phyloP scores from a whole-genome alignment of 768 basidiomycete genomes.

The Dentipellis fragilis region DNA sequence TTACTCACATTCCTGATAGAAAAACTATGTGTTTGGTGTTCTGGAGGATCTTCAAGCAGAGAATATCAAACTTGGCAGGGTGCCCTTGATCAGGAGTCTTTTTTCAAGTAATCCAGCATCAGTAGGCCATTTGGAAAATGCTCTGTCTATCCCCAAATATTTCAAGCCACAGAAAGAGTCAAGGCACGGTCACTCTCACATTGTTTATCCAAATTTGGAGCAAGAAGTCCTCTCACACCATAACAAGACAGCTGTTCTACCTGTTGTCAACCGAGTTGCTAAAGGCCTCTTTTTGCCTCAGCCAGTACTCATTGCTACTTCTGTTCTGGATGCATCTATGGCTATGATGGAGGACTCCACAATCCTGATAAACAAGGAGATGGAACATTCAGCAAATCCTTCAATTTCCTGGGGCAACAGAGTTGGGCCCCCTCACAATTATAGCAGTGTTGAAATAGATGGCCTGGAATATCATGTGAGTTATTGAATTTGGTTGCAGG shows the following conservation, averaged over 20 bases:
- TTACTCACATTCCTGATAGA: slow-evolving; percentile 20
- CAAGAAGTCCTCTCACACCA: slow-evolving; percentile 27
- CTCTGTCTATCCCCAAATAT: too few relatives aligned
- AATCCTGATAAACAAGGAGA: too few relatives aligned
- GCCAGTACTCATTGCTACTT: too few relatives aligned
- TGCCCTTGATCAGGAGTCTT: slow-evolving; percentile 31
- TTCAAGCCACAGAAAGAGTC: too few relatives aligned
- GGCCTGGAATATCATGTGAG: slow-evolving; percentile 44
- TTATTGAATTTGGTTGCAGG: background rate
- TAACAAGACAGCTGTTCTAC: slow-evolving; percentile 20
- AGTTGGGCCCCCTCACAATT: too few relatives aligned
- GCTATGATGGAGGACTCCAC: too few relatives aligned
- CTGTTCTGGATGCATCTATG: too few relatives aligned
- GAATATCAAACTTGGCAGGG: slow-evolving; percentile 24
- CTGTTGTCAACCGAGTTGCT: background rate
- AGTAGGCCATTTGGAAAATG: too few relatives aligned
- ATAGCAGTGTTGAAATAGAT: slow-evolving; percentile 36
- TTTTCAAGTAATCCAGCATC: background rate
- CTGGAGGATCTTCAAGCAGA: slow-evolving; percentile 29
- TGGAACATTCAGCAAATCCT: too few relatives aligned
- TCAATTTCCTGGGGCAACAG: too few relatives aligned
- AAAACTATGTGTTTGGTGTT: slow-evolving; percentile 30
- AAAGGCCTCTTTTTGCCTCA: background rate
- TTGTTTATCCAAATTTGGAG: slow-evolving; percentile 11
- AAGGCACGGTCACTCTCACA: too few relatives aligned